Conservation (phyloP, 2,329 filamentous ascomycete species). For the Fusarium sp. region DNA sequence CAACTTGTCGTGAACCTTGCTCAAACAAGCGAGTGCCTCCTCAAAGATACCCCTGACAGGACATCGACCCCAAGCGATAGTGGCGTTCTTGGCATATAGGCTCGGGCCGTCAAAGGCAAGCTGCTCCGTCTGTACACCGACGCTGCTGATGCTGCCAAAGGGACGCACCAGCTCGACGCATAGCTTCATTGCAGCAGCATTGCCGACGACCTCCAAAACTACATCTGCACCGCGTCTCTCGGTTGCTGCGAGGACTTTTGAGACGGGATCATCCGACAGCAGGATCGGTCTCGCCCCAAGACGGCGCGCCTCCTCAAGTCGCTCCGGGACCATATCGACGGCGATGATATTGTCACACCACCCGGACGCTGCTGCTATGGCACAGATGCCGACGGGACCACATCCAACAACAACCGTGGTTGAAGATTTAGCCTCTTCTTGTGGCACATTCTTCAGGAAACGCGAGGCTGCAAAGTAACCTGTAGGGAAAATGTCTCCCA, state of each 20-base stretch:
- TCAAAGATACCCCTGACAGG: constrained; percentile 18
- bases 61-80: constrained; percentile 14
- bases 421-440: not conserved
- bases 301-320: not conserved
- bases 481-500: not conserved
- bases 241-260: constrained; percentile 5
- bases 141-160: constrained; percentile 8
- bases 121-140: constrained; percentile 12
- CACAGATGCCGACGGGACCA: not conserved
- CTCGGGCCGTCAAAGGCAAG: not conserved
- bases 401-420: not conserved
- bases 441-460: not conserved
- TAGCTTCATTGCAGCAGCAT: constrained; percentile 7
- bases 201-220: constrained; percentile 15
- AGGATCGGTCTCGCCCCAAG: constrained; percentile 6
- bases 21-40: constrained; percentile 10
- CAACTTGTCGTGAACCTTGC: constrained; percentile 9
- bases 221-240: constrained; percentile 19
- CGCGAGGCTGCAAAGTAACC: not conserved
- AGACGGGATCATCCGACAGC: not conserved
- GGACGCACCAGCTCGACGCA: constrained; percentile 11
- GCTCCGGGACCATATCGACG: not conserved
- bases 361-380: not conserved
- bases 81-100: constrained; percentile 14
- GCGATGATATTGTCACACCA: not conserved